A percentile compares a stretch with the other conserved stretches of the same genome.
Evolutionary conservation across 805 yeast genomes (phyloP).

Genomic region (Metschnikowia amazonensis): DNA sequence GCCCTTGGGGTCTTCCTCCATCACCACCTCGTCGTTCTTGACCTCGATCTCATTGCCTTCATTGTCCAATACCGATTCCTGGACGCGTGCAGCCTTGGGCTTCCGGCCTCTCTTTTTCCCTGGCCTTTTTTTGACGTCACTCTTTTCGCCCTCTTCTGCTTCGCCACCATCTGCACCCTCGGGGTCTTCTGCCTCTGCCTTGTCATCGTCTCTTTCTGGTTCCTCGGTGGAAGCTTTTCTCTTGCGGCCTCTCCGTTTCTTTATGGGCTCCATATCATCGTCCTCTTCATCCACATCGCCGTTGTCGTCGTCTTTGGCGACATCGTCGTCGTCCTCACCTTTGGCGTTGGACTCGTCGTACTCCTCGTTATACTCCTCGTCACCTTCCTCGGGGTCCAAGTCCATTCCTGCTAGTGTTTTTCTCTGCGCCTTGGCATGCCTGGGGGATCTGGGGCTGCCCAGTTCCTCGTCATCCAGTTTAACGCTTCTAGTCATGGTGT

Average conservation of each 20-base stretch:
- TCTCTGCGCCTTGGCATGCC: conserved; percentile 14
- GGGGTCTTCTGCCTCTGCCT: not conserved
- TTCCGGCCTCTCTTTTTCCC: conserved; percentile 31
- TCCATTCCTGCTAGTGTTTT: conserved; percentile 19
- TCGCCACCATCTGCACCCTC: conserved; percentile 6
- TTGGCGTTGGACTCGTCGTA: conserved; percentile 18
- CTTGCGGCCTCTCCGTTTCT: conserved; percentile 16
- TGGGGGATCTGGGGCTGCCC: conserved; percentile 14
- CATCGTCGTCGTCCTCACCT: conserved; percentile 18
- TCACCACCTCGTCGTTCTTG: conserved; percentile 69
- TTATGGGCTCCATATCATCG: conserved; percentile 7
- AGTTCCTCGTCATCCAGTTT: conserved; percentile 10
- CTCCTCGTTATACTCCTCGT: conserved; percentile 19
- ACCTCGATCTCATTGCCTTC: conserved; percentile 65
- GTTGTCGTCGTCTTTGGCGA: conserved; percentile 16
- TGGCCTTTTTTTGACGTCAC: conserved; percentile 25
- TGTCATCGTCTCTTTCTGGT: conserved; percentile 15
- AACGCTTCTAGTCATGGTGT: conserved; percentile 3
- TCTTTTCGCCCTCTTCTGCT: conserved; percentile 10
- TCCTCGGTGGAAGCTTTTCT: conserved; percentile 17
- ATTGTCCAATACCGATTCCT: conserved; percentile 52
- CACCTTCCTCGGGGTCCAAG: conserved; percentile 19
- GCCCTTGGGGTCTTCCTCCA: conserved; percentile 72
- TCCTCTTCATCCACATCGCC: conserved; percentile 10
- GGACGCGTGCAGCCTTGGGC: conserved; percentile 34